These are phyloP conservation scores for Misopates orontium DNA, from an alignment of 257 asterid genomes.

Conservation along the genomic window DNA sequence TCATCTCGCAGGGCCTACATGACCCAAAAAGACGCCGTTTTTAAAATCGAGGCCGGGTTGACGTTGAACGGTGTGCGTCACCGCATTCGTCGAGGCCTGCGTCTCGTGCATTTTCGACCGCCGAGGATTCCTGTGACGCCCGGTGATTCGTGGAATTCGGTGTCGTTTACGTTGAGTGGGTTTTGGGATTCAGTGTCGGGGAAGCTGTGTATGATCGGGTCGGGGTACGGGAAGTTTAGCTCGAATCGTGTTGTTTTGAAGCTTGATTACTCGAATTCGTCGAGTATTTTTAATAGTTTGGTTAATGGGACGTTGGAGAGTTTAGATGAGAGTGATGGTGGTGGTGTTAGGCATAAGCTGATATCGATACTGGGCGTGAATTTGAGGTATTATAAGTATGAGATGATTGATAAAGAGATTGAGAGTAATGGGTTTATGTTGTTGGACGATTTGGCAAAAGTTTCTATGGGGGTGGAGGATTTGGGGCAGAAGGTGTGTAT, in stretches of 20 bases:
- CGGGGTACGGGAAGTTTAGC: constrained; percentile 44
- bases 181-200: constrained; percentile 78
- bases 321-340: constrained; percentile 26
- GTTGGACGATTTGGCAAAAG: constrained; percentile 44
- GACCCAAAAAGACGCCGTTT: constrained; percentile 52
- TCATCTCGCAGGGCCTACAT: constrained; percentile 36
- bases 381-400: constrained; percentile 65
- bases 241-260: constrained; percentile 57
- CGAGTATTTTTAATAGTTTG: constrained; percentile 57
- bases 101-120: constrained; percentile 64
- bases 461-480: constrained; percentile 48
- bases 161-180: constrained; percentile 49
- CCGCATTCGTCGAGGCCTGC: constrained; percentile 62
- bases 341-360: constrained; percentile 29
- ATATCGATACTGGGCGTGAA: constrained; percentile 57
- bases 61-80: constrained; percentile 21
- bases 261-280: constrained; percentile 70
- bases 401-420: constrained; percentile 61
- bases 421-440: constrained; percentile 42
- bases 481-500: constrained; percentile 39
- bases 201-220: constrained; percentile 82
- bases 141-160: constrained; percentile 24
- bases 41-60: constrained; percentile 55
- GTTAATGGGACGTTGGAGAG: constrained; percentile 70
- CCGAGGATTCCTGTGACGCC: constrained; percentile 56